A percentile compares a stretch with the other conserved stretches of the same genome.
Evolutionary conservation across 2,329 filamentous ascomycete genomes (phyloP).

Genomic region (Colletotrichum gigasporum): DNA sequence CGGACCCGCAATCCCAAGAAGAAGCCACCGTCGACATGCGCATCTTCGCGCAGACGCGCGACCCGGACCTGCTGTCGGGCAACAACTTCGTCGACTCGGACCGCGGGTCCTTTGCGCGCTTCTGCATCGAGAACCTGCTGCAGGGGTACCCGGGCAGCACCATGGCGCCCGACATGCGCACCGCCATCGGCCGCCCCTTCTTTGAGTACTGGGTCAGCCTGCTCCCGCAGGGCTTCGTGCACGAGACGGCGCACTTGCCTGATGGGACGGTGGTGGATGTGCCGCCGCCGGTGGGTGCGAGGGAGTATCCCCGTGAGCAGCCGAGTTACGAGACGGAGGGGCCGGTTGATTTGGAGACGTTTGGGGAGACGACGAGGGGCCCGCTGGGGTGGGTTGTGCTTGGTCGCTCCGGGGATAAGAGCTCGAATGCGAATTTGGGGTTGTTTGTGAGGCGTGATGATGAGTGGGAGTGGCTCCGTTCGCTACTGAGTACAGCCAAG

Average conservation of each 20-base stretch:
- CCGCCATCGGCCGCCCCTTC: slow-evolving; percentile 46
- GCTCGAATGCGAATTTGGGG: slow-evolving; percentile 47
- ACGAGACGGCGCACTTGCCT: slow-evolving; percentile 34
- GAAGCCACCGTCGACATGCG: slow-evolving; percentile 55
- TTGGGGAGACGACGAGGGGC: background rate
- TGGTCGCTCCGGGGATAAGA: slow-evolving; percentile 46
- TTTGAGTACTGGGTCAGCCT: slow-evolving; percentile 43
- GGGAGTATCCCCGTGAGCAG: background rate
- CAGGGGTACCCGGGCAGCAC: slow-evolving; percentile 49
- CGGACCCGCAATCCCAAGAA: slow-evolving; percentile 50
- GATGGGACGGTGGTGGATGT: slow-evolving; percentile 33
- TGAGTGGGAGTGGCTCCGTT: slow-evolving; percentile 52
- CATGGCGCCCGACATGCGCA: slow-evolving; percentile 46
- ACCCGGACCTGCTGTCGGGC: slow-evolving; percentile 33
- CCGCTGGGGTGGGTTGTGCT: slow-evolving; percentile 25
- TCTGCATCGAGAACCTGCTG: slow-evolving; percentile 48
- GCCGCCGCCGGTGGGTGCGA: background rate
- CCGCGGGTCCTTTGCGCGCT: slow-evolving; percentile 43
- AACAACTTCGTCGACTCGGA: slow-evolving; percentile 39
- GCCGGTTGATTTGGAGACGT: background rate
- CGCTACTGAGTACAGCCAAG: slow-evolving; percentile 44
- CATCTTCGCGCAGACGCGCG: slow-evolving; percentile 50
- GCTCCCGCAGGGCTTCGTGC: slow-evolving; percentile 35
- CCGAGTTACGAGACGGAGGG: background rate
- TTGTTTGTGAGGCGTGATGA: slow-evolving; percentile 49